phyloP scores from a whole-genome alignment of 2,329 filamentous ascomycete genomes.

The Paraconiothyrium sp. region DNA sequence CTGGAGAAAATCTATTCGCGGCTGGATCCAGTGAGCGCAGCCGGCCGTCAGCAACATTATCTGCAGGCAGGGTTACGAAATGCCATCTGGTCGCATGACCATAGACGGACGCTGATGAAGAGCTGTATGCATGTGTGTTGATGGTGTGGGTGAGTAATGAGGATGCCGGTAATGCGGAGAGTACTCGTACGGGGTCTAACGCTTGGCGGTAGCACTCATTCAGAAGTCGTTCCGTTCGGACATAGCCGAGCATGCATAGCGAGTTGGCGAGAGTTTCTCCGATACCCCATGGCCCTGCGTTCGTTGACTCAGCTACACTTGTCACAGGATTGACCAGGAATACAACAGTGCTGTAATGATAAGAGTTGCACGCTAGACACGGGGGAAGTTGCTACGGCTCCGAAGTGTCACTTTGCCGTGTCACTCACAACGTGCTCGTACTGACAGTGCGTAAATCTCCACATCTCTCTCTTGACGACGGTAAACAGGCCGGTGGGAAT shows the following conservation, averaged over 20 bases:
- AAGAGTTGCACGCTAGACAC: no score
- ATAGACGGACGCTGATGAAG: not conserved
- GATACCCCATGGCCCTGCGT: no score
- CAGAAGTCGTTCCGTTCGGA: not conserved
- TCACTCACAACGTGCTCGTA: no score
- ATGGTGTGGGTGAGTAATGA: not conserved
- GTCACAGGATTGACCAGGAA: no score
- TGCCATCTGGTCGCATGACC: not conserved
- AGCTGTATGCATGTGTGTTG: not conserved
- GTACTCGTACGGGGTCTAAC: not conserved
- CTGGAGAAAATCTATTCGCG: not conserved
- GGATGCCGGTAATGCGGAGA: not conserved
- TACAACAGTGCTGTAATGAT: no score
- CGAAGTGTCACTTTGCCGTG: no score
- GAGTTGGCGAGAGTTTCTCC: no score
- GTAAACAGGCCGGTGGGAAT: no score
- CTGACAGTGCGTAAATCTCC: no score
- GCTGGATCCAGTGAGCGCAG: not conserved
- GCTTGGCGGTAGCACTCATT: not conserved
- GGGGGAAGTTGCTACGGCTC: no score
- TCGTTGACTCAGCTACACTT: no score
- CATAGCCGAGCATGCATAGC: not conserved
- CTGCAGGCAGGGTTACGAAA: slow-evolving; percentile 2
- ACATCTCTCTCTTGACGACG: no score
- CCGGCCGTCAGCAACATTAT: not conserved